Base-by-base conservation (phyloP, 2,329 filamentous ascomycete genomes). In the Trichophaea hybrida region DNA sequence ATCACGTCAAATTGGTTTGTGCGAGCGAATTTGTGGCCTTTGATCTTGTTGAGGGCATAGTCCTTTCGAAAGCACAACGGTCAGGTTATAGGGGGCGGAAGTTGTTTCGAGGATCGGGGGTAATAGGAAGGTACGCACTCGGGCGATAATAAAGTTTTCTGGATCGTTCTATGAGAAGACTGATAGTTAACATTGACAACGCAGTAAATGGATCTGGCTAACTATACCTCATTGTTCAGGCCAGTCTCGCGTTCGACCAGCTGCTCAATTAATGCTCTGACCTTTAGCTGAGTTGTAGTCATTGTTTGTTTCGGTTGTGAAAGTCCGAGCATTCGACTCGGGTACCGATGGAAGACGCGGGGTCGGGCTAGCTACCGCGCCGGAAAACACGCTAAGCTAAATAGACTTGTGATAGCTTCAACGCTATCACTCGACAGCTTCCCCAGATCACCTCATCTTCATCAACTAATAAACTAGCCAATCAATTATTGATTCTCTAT, bases 1-100 rank as follows among this genome's bases (percentile, higher is more conserved):
- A 78, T 74, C 17, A 90, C 80, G 49, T 86, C 82, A 69, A 90
- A 90, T 65, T 87, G 85, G 68, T 91, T 87, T 1, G 84, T 87
- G 40, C 84, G 79, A 37, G 79, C 74, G 69, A 80, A 81, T 51
- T 72, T 78, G 65, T 82, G 76, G 35, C 77, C 72, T 54, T 77
- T 78, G 38, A 85, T 70, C 51, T 69, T 75, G 34, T 76, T 76
- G 34, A 82, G 67, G 38, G 76, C 74, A 31, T 73, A 73, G 56
- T 83, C 78, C 64, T 66, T 33, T 15, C 32, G 15, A 5, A 24
- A 12, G 50, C 13, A 53, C 34, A 4, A 17, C 10, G 43, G 43
- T 57, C 33, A 57, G 53, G 5, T 8, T 5, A 1, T 60, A 35
- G 51, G 46, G 31, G 31, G n/a, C 2, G 32, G 17, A 46, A 33